Conservation (phyloP, 2,329 filamentous ascomycete species). For the Emmonsia crescens region DNA sequence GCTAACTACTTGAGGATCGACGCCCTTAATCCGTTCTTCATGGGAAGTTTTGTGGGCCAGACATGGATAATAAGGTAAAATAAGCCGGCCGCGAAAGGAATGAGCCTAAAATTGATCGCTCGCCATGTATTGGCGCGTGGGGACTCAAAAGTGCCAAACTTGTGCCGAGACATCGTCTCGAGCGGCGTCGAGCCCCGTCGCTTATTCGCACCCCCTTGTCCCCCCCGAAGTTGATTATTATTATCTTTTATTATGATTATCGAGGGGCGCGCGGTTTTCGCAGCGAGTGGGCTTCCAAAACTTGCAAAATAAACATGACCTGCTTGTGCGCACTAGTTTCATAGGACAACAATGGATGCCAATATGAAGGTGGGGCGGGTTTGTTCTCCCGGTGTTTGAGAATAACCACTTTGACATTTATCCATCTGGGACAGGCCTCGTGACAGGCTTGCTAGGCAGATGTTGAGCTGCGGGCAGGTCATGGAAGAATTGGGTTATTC, state of each 20-base stretch:
- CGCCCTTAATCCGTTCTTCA: background rate
- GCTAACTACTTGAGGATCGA: background rate
- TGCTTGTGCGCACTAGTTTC: background rate
- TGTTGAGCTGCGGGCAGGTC: too few species aligned
- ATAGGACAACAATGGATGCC: background rate
- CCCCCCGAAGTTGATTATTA: background rate
- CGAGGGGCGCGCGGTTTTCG: background rate
- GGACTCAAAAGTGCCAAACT: background rate
- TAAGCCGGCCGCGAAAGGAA: background rate
- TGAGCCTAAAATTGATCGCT: background rate
- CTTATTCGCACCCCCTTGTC: background rate
- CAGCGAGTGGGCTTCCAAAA: background rate
- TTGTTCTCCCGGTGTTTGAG: too few species aligned
- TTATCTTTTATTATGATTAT: background rate
- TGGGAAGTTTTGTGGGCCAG: background rate
- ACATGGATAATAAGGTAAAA: background rate
- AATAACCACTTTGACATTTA: too few species aligned
- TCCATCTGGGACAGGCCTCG: background rate
- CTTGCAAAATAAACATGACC: background rate
- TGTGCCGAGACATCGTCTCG: too few species aligned
- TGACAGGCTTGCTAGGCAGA: background rate
- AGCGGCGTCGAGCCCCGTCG: background rate
- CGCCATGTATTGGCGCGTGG: background rate
- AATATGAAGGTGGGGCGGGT: background rate
- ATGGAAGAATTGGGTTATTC: background rate